Evolutionary conservation across 2,329 filamentous ascomycete genomes (phyloP).

Genomic region (Paracoccidioides lutzii): DNA sequence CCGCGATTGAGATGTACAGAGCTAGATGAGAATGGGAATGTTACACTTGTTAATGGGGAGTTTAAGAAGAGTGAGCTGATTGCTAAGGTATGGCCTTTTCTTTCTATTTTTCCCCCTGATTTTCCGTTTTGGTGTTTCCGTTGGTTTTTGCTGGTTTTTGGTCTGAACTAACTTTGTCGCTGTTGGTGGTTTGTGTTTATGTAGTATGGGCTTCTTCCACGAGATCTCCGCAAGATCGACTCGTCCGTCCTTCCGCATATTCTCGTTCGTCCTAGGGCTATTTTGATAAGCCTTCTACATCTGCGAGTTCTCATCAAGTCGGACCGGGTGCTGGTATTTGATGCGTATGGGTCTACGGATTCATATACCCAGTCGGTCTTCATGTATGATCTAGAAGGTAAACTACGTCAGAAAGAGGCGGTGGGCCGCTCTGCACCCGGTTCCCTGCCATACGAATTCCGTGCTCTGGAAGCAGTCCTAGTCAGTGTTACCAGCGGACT

Average conservation of each 20-base stretch:
- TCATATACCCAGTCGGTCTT: conserved; percentile 93
- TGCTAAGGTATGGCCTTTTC: conserved; percentile 53
- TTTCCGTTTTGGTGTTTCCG: neutral
- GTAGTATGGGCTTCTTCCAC: conserved; percentile 80
- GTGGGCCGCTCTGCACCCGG: conserved; percentile 37
- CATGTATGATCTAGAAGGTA: conserved; percentile 93
- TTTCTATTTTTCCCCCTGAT: neutral
- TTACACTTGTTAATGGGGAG: conserved; percentile 84
- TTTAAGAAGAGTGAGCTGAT: conserved; percentile 97
- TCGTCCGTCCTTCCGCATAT: conserved; percentile 93
- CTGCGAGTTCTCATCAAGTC: conserved; percentile 90
- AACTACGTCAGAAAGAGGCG: conserved; percentile 62
- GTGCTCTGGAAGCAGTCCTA: conserved; percentile 85
- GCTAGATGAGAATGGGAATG: conserved; percentile 81
- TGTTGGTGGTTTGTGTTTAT: neutral
- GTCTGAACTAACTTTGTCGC: neutral
- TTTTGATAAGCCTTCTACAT: conserved; percentile 91
- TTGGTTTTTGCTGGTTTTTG: neutral
- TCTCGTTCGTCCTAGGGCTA: conserved; percentile 80
- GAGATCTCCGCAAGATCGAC: conserved; percentile 94
- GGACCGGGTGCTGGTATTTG: conserved; percentile 87
- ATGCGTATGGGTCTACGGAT: conserved; percentile 87
- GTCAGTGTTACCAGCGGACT: conserved; percentile 86
- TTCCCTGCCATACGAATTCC: conserved; percentile 83
- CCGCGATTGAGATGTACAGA: conserved; percentile 85